A percentile compares a stretch with the other conserved stretches of the same genome.
These are phyloP conservation scores for Termitomyces sp. DNA, from an alignment of 768 basidiomycete genomes.

Conservation along the genomic window DNA sequence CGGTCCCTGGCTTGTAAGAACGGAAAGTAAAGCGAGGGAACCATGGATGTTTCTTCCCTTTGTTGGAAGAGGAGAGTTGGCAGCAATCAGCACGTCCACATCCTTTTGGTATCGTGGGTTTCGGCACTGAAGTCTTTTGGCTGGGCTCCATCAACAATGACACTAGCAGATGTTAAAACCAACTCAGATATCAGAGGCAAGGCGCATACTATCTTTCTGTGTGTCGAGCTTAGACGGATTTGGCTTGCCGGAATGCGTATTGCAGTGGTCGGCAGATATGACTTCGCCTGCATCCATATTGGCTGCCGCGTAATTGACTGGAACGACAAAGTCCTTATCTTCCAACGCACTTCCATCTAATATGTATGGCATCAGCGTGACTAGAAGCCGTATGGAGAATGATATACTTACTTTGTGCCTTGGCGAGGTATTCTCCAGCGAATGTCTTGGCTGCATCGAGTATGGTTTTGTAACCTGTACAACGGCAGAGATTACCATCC, in stretches of 20 bases:
- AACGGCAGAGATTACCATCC: slow-evolving; percentile 14
- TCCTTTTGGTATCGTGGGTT: background rate
- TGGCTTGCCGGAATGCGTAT: background rate
- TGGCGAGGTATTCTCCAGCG: slow-evolving; percentile 11
- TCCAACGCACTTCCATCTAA: background rate
- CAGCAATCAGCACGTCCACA: slow-evolving; percentile 15
- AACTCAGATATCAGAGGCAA: background rate
- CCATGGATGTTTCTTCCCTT: slow-evolving; percentile 7
- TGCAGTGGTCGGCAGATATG: slow-evolving; percentile 2
- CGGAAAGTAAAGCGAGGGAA: slow-evolving; percentile 14
- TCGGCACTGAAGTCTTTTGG: background rate
- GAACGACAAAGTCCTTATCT: slow-evolving; percentile 7
- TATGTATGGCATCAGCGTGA: background rate
- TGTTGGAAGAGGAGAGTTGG: slow-evolving; percentile 6
- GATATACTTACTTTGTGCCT: slow-evolving; percentile 3
- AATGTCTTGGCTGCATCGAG: slow-evolving; percentile 15
- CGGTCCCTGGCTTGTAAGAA: slow-evolving; percentile 11
- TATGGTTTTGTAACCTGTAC: slow-evolving; percentile 14
- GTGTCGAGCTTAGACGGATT: background rate
- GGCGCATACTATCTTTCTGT: slow-evolving; percentile 5
- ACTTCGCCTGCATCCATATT: slow-evolving; percentile 12
- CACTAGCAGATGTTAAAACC: background rate
- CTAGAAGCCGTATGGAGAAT: no score
- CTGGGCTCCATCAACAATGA: background rate
- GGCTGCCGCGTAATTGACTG: slow-evolving; percentile 11